These are phyloP conservation scores for Trichoderma koningiopsis DNA, from an alignment of 2,329 filamentous ascomycete species.

Conservation along the genomic window DNA sequence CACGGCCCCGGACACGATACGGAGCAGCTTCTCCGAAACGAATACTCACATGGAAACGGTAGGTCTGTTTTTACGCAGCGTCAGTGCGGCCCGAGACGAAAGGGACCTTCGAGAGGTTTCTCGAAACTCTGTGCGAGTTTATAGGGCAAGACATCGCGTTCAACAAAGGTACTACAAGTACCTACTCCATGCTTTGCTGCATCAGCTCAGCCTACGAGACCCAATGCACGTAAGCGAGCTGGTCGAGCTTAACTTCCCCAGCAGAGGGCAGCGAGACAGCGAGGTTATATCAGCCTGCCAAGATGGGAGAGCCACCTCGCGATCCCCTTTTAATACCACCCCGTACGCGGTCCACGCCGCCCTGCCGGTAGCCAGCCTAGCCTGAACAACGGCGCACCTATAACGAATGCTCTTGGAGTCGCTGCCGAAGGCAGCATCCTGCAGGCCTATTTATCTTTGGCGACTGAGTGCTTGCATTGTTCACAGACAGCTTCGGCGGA, in stretches of 20 bases:
- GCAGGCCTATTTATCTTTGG: background rate
- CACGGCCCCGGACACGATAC: background rate
- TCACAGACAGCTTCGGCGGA: background rate
- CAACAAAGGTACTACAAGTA: background rate
- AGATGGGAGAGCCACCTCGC: background rate
- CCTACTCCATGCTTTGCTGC: background rate
- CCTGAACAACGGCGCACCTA: no score
- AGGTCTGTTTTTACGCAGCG: background rate
- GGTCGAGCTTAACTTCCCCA: background rate
- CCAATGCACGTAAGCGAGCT: conserved; percentile 16
- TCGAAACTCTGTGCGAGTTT: background rate
- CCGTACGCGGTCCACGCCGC: background rate
- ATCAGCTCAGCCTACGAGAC: background rate
- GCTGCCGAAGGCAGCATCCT: background rate
- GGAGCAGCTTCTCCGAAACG: background rate
- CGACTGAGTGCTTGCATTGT: background rate
- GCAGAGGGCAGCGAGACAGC: background rate
- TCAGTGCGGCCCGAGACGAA: background rate
- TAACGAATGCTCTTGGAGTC: background rate
- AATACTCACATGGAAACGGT: background rate
- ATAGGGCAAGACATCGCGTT: background rate
- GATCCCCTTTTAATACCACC: background rate
- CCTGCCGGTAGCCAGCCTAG: background rate
- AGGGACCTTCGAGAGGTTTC: background rate
- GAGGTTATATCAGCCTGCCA: background rate